Evolutionary conservation across 2,329 filamentous ascomycete species (phyloP).

Genomic region (Oidium heveae): DNA sequence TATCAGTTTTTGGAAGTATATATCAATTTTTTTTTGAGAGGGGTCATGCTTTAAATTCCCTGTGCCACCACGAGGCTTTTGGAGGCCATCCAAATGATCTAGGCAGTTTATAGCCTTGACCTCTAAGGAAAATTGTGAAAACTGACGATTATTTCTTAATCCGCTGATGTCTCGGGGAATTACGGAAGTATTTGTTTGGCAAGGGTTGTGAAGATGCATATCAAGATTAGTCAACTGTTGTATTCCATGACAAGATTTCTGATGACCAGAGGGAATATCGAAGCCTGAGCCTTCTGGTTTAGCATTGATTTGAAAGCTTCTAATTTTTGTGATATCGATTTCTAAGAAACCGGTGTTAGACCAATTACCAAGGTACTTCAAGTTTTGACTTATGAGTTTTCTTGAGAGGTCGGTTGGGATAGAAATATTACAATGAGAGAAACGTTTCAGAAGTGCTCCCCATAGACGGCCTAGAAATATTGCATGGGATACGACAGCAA

Average conservation of each 20-base stretch:
- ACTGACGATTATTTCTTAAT: background rate
- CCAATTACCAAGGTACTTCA: slow-evolving; percentile 32
- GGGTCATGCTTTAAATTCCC: slow-evolving; percentile 54
- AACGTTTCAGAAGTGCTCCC: slow-evolving; percentile 30
- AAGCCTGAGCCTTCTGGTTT: no score
- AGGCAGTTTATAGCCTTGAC: slow-evolving; percentile 31
- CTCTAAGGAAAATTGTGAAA: background rate
- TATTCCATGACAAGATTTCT: background rate
- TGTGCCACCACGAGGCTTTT: slow-evolving; percentile 59
- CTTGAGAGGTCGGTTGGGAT: slow-evolving; percentile 17
- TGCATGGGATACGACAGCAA: slow-evolving; percentile 60
- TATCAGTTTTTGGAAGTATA: no score
- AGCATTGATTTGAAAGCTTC: background rate
- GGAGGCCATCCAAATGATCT: slow-evolving; percentile 47
- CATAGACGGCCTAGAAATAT: slow-evolving; percentile 51
- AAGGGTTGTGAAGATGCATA: background rate
- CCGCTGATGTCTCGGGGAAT: no score
- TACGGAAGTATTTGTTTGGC: background rate
- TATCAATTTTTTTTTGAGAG: slow-evolving; percentile 51
- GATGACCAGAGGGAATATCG: no score
- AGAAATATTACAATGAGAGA: slow-evolving; percentile 16
- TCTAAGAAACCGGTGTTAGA: slow-evolving; percentile 35
- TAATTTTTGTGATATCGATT: slow-evolving; percentile 6
- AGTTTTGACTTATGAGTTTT: slow-evolving; percentile 15
- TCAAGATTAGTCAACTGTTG: background rate